phyloP scores from a whole-genome alignment of 352 stramenopile species.

The Phytopythium helicoides region DNA sequence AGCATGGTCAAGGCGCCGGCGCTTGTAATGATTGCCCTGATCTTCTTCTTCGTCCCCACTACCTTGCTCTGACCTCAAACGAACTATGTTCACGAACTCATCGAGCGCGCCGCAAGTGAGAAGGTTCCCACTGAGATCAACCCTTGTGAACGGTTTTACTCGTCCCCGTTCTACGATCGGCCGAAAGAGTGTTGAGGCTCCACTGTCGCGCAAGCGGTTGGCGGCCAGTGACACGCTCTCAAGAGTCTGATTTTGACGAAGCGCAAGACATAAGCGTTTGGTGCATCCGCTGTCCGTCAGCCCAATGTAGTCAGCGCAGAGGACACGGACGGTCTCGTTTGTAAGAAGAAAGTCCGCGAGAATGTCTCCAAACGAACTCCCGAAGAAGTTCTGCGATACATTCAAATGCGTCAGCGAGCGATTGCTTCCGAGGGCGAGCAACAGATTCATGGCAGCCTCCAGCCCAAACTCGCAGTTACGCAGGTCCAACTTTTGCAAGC shows the following conservation, averaged over 20 bases:
- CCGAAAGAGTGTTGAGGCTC: slow-evolving; percentile 40
- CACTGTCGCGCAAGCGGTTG: slow-evolving; percentile 68
- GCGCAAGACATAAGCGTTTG: slow-evolving; percentile 34
- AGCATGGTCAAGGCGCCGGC: slow-evolving; percentile 17
- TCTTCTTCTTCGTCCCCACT: neutral
- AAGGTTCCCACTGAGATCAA: slow-evolving; percentile 78
- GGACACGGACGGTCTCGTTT: slow-evolving; percentile 44
- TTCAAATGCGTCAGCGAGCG: slow-evolving; percentile 54
- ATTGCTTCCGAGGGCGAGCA: slow-evolving; percentile 56
- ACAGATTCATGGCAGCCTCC: slow-evolving; percentile 53
- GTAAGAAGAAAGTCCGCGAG: slow-evolving; percentile 61
- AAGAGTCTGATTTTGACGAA: slow-evolving; percentile 49
- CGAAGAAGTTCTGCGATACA: slow-evolving; percentile 76
- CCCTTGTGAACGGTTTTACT: slow-evolving; percentile 31
- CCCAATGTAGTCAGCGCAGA: slow-evolving; percentile 67
- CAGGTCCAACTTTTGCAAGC: slow-evolving; percentile 61
- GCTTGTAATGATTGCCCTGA: slow-evolving; percentile 17
- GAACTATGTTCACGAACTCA: slow-evolving; percentile 37
- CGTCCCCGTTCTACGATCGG: slow-evolving; percentile 45
- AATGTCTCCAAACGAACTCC: slow-evolving; percentile 57
- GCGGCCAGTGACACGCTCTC: slow-evolving; percentile 52
- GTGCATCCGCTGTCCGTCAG: slow-evolving; percentile 52
- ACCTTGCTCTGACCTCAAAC: neutral
- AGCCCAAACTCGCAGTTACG: slow-evolving; percentile 66
- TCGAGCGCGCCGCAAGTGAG: slow-evolving; percentile 50